Conservation (phyloP, 1,284 basidiomycete genomes). For the Fomitopsis pinicola region DNA sequence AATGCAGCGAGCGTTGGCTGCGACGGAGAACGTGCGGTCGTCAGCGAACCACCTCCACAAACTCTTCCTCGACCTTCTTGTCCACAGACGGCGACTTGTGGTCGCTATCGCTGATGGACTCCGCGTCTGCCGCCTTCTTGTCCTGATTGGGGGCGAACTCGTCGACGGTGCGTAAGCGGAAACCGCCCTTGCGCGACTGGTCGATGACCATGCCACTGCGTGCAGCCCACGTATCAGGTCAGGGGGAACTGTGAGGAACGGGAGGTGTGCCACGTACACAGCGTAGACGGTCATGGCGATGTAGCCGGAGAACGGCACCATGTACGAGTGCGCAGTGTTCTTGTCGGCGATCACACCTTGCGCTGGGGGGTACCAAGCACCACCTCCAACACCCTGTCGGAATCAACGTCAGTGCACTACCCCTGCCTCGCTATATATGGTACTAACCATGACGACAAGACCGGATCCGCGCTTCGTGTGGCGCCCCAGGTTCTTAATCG, state of each 20-base stretch:
- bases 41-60: constrained; percentile 13
- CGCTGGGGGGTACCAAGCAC: constrained; percentile 72
- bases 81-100: constrained; percentile 14
- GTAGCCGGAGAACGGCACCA: constrained; percentile 58
- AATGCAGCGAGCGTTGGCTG: neutral
- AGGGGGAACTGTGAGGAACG: neutral
- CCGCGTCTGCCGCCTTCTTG: constrained; percentile 7
- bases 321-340: constrained; percentile 49
- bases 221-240: neutral
- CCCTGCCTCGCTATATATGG: constrained; percentile 4
- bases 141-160: constrained; percentile 28
- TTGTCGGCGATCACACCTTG: constrained; percentile 66
- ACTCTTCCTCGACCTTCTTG: constrained; percentile 23
- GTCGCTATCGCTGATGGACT: constrained; percentile 3
- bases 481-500: constrained; percentile 64
- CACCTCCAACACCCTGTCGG: constrained; percentile 60
- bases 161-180: constrained; percentile 46
- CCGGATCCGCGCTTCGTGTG: constrained; percentile 70
- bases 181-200: constrained; percentile 44
- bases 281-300: constrained; percentile 56
- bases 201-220: constrained; percentile 48
- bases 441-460: constrained; percentile 57
- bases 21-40: neutral
- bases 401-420: neutral
- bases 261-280: constrained; percentile 36